A percentile compares a stretch with the other conserved stretches of the same genome.
phyloP scores from a whole-genome alignment of 1,284 basidiomycete species.

The Cutaneotrichosporon sp. region DNA sequence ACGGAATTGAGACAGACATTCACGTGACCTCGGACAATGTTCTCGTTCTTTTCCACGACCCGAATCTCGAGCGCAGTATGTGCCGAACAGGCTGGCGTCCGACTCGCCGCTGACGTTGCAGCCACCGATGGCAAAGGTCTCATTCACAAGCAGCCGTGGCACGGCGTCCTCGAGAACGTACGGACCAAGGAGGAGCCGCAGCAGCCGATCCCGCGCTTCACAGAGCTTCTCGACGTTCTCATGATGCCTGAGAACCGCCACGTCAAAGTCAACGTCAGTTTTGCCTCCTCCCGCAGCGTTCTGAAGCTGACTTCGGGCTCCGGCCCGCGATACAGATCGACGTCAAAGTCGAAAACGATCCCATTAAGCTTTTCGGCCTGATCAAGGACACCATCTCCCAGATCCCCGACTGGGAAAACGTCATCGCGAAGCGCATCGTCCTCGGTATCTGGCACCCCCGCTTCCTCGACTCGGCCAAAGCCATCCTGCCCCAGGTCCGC shows the following conservation, averaged over 20 bases:
- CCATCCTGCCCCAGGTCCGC: slow-evolving; percentile 71
- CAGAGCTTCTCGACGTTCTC: slow-evolving; percentile 71
- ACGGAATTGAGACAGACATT: slow-evolving; percentile 96
- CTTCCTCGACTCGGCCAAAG: slow-evolving; percentile 73
- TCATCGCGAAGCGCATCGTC: slow-evolving; percentile 82
- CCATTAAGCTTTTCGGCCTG: slow-evolving; percentile 74
- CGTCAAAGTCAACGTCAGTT: slow-evolving; percentile 72
- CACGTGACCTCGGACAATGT: slow-evolving; percentile 87
- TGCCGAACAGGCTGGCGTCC: too few species aligned
- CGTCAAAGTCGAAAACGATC: slow-evolving; percentile 83
- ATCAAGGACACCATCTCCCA: slow-evolving; percentile 71
- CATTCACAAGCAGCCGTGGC: slow-evolving; percentile 52
- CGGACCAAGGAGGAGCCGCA: slow-evolving; percentile 74
- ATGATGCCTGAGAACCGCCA: slow-evolving; percentile 61
- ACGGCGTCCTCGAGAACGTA: slow-evolving; percentile 56
- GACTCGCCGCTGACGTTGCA: too few species aligned
- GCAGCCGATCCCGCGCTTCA: slow-evolving; percentile 83
- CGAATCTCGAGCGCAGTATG: slow-evolving; percentile 57
- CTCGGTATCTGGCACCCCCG: slow-evolving; percentile 68
- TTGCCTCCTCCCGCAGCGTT: slow-evolving; percentile 70
- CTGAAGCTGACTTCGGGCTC: slow-evolving; percentile 64
- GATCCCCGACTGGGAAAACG: slow-evolving; percentile 70
- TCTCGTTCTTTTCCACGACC: slow-evolving; percentile 95
- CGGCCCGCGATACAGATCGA: slow-evolving; percentile 38
- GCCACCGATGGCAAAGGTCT: slow-evolving; percentile 55